Evolutionary conservation across 1,284 basidiomycete genomes (phyloP), one percentile per base, ranked within the genome.

Genomic region (Apiotrichum sp.): DNA sequence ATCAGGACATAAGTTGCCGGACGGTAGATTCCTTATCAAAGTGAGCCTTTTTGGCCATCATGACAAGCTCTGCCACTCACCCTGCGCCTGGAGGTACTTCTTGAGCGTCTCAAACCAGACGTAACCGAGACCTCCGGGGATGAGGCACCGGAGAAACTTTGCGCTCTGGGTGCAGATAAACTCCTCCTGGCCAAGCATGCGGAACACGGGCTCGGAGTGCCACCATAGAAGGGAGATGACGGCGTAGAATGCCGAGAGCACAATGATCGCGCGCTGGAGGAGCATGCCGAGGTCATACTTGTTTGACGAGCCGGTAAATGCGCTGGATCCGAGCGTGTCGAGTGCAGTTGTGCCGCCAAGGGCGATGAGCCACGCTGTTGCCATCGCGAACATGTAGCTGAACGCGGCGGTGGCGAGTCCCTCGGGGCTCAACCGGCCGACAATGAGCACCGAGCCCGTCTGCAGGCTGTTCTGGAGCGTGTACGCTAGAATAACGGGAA

Each of bases 341-440:
- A 52, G 50, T 3, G 50, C 50, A 4, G 50, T 52, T 7, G 50
- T 52, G 50, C 50, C 50, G 8, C 50, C 50, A 6, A 52, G 35
- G 9, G 42, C 50, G 22, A 52, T 52, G 2, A 52, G 42, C 50
- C 50, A 52, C 22, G 50, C 50, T 7, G 50, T 52, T 4, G 50
- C 50, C 50, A 52, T 52, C 16, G 50, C 50, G 29, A 52, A 52
- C 50, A 52, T 52, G 43, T 52, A 52, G 22, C 42, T 45, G 13
- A 52, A 52, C 3, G 50, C 50, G 6, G 50, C 50, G 2, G 50
- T 52, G 2, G 50, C 50, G 1, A 52, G 43, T 6, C 42, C 50
- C 35, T 52, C 50, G 11, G 50, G 41, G 42, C 50, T 52, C n/a
- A 52, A 22, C 1, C 50, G 50, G 5, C 50, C 50, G 8, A 52